Conservation (phyloP, 768 basidiomycete species). For the Obba rivulosa region DNA sequence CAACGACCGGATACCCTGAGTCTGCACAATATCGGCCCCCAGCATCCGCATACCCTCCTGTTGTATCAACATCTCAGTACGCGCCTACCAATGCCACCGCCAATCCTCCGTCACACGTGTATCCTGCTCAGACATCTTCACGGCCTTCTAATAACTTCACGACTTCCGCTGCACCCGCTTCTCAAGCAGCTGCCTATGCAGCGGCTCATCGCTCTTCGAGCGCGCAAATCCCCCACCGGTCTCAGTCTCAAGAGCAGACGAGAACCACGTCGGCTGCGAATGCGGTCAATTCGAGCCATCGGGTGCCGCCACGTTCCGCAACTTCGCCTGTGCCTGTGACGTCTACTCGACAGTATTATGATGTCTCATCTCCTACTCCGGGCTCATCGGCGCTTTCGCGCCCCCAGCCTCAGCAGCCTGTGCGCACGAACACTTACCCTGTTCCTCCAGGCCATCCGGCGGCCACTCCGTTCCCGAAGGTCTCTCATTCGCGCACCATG, state of each 20-base stretch:
- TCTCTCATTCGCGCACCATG: slow-evolving; percentile 15
- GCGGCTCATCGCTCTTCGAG: neutral
- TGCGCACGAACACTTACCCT: slow-evolving; percentile 16
- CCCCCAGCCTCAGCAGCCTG: slow-evolving; percentile 8
- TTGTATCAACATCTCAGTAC: slow-evolving; percentile 2
- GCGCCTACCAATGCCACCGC: neutral
- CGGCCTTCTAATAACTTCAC: slow-evolving; percentile 5
- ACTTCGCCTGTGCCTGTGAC: slow-evolving; percentile 19
- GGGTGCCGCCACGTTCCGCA: slow-evolving; percentile 18
- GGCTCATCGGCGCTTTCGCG: slow-evolving; percentile 10
- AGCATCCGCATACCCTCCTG: slow-evolving; percentile 11
- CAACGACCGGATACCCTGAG: slow-evolving; percentile 22
- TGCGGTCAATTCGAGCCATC: slow-evolving; percentile 6
- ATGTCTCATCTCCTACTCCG: slow-evolving; percentile 12
- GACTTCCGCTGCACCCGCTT: slow-evolving; percentile 6
- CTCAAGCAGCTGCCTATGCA: slow-evolving; percentile 2
- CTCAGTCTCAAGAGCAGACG: neutral
- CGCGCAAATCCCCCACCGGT: slow-evolving; percentile 6
- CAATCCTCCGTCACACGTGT: neutral
- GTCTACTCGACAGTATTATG: slow-evolving; percentile 6
- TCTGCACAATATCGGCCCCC: slow-evolving; percentile 21
- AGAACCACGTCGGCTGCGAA: neutral
- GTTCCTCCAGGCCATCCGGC: slow-evolving; percentile 1
- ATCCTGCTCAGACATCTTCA: slow-evolving; percentile 7
- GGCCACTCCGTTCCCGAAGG: neutral